Evolutionary conservation across 75 land plant species (phyloP).

Genomic region (Cryptomeria japonica): DNA sequence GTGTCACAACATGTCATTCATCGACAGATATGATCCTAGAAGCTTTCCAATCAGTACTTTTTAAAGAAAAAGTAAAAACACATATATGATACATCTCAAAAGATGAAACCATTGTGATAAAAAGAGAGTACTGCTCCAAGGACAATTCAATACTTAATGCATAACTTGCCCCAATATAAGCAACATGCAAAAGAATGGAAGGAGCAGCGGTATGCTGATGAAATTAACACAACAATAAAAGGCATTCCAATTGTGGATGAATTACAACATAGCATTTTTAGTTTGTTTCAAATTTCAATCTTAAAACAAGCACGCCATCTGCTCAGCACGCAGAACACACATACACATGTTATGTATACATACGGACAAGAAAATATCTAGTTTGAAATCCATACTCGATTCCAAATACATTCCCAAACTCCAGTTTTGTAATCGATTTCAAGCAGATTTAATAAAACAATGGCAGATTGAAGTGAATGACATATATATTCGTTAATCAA

Average conservation of each 20-base stretch:
- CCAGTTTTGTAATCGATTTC: no score
- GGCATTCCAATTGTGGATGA: background rate
- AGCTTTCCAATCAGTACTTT: no score
- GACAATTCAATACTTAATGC: background rate
- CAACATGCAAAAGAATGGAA: background rate
- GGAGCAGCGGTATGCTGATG: background rate
- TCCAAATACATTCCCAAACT: background rate
- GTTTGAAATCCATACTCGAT: background rate
- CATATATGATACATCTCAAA: no score
- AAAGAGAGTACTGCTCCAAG: background rate
- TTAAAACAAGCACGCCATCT: background rate
- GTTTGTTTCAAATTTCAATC: background rate
- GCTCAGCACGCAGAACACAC: background rate
- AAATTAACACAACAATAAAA: background rate
- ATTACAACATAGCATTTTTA: background rate
- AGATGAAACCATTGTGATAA: background rate
- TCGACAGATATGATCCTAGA: no score
- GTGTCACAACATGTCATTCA: background rate
- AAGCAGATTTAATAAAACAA: no score
- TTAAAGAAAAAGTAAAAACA: no score
- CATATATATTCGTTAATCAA: no score
- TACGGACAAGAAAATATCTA: background rate
- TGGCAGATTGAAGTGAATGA: no score
- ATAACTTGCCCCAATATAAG: background rate
- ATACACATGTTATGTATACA: background rate